Percentiles rank a stretch among this genome's conserved stretches.
Evolutionary conservation across 192 early-diverging fungal genomes (phyloP).

Genomic region (Backusella sp.): DNA sequence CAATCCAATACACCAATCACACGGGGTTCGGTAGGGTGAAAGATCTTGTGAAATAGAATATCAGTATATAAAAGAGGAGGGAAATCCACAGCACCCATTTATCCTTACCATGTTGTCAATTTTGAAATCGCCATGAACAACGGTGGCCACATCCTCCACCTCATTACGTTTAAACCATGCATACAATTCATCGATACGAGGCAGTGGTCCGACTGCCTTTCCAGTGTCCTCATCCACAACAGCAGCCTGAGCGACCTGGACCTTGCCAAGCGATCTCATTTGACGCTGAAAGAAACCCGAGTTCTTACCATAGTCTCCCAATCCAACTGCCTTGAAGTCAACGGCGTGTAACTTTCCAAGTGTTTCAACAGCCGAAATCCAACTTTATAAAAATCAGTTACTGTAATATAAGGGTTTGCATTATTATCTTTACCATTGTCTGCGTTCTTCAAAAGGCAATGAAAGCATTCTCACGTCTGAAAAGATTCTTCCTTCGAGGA

Average conservation of each 20-base stretch:
- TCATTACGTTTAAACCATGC: constrained; percentile 71
- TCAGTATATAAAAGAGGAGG: constrained; percentile 3
- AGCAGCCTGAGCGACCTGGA: constrained; percentile 68
- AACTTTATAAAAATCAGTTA: constrained; percentile 34
- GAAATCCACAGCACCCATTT: not conserved
- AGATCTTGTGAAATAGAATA: constrained; percentile 38
- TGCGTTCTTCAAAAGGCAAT: constrained; percentile 53
- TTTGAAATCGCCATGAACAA: constrained; percentile 96
- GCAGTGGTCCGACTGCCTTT: constrained; percentile 63
- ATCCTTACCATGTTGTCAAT: constrained; percentile 59
- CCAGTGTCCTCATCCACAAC: constrained; percentile 55
- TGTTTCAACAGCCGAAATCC: constrained; percentile 71
- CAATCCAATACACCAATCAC: constrained; percentile 95
- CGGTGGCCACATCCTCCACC: constrained; percentile 71
- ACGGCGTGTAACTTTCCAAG: constrained; percentile 81
- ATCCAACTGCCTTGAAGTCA: constrained; percentile 61
- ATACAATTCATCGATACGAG: constrained; percentile 63
- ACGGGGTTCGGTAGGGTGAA: constrained; percentile 69
- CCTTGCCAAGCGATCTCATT: constrained; percentile 63
- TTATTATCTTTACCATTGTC: constrained; percentile 41
- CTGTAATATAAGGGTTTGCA: no score
- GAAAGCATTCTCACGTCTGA: constrained; percentile 57
- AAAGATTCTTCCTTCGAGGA: constrained; percentile 88
- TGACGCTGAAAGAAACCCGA: constrained; percentile 86
- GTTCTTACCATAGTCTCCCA: constrained; percentile 65